Percentiles rank a stretch among this genome's conserved stretches.
These are phyloP conservation scores for Adansonia grandidieri DNA, from an alignment of 441 rosid genomes.

Conservation along the genomic window DNA sequence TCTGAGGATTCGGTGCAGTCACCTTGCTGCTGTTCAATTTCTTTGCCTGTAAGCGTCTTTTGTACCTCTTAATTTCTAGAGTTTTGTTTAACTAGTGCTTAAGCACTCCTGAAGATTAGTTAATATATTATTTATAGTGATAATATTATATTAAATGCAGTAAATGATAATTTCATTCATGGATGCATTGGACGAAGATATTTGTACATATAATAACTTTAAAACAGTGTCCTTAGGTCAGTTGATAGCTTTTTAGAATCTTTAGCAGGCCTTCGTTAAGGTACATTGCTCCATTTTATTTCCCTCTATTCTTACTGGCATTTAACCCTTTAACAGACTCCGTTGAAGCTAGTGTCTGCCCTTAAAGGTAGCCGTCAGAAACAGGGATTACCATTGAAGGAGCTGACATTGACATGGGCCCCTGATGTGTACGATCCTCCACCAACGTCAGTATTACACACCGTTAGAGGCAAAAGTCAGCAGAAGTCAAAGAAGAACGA, in stretches of 20 bases:
- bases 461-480: slow-evolving; percentile 56
- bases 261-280: not conserved
- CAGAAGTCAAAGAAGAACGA: slow-evolving; percentile 60
- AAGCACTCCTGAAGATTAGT: not conserved
- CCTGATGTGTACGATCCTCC: slow-evolving; percentile 90
- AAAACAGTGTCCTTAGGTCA: not conserved
- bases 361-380: slow-evolving; percentile 82
- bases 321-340: slow-evolving; percentile 32
- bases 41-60: slow-evolving; percentile 47
- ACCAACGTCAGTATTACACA: slow-evolving; percentile 69
- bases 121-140: not conserved
- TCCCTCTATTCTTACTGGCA: not conserved
- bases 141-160: not conserved
- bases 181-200: not conserved
- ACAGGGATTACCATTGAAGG: slow-evolving; percentile 47
- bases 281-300: not conserved
- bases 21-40: not conserved
- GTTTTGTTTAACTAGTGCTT: not conserved
- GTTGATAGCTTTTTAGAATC: not conserved
- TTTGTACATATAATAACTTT: too few species aligned
- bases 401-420: slow-evolving; percentile 78
- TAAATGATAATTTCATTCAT: not conserved
- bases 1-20: slow-evolving; percentile 33
- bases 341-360: slow-evolving; percentile 60
- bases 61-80: not conserved